Evolutionary conservation across 2,329 filamentous ascomycete species (phyloP), one percentile per base, ranked within the genome.

Genomic region (Aspergillus sp.): DNA sequence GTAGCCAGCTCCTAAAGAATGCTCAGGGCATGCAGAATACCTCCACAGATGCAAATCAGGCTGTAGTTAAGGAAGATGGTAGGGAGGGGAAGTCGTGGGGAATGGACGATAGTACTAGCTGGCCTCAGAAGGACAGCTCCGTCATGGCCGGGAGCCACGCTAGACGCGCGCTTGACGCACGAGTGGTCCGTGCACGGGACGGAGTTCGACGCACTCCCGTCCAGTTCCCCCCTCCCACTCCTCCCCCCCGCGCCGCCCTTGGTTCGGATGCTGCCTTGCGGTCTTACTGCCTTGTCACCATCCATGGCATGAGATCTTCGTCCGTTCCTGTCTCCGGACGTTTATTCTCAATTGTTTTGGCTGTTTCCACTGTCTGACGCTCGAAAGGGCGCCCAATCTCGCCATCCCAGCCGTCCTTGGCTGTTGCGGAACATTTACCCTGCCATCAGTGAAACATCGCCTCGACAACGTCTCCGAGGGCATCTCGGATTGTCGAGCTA

Each of bases 71-170:
- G 27, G 41, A 15, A 19, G 7, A 21, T 5, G 7, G 21, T 19
- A 47, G 32, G 48, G 11, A 30, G 25, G 36, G 38, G 42, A 50
- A 17, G 41, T 48, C 49, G 32, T 30, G 32, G 19, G 38, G 23
- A 53, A 27, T 27, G 19, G 32, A 27, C 36, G 25, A 51, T 19
- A 30, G 21, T 30, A 30, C 27, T 44, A 65, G 63, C 60, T 68
- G 66, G 59, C 60, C 61, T 62, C 62, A 62, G 44, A 38, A 42
- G 32, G 38, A 51, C 41, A 67, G 59, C 62, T 66, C 62, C 67
- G 66, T 68, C 68, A 68, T 67, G 54, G 58, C 59, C 56, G 55
- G 17, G 25, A 58, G 62, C 62, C 62, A 63, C 67, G 66, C 58
- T 61, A 65, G 38, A 54, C 66, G 66, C 65, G 65, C 66, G 66